Conservation (phyloP, 2,329 filamentous ascomycete species). For the Fonsecaea erecta region DNA sequence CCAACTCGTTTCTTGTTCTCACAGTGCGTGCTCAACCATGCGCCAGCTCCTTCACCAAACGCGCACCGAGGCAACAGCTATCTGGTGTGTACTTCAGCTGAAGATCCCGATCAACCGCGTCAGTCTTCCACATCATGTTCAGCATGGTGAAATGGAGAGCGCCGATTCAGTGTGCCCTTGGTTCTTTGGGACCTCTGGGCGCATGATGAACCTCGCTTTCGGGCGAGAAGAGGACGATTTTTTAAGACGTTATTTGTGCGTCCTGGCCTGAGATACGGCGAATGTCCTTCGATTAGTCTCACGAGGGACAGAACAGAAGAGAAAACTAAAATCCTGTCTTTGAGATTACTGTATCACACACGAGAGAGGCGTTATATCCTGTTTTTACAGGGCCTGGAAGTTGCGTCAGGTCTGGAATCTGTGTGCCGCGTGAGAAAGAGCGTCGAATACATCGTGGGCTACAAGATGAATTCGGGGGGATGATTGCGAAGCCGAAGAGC, state of each 20-base stretch:
- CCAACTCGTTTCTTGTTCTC: slow-evolving; percentile 42
- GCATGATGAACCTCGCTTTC: slow-evolving; percentile 42
- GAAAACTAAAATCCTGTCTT: slow-evolving; percentile 95
- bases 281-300: slow-evolving; percentile 42
- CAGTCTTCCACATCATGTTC: slow-evolving; percentile 64
- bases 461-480: slow-evolving; percentile 23
- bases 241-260: slow-evolving; percentile 96
- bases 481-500: slow-evolving; percentile 19
- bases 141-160: slow-evolving; percentile 60
- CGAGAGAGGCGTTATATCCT: slow-evolving; percentile 64
- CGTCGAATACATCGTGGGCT: slow-evolving; percentile 26
- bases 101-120: slow-evolving; percentile 67
- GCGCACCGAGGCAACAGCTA: slow-evolving; percentile 60
- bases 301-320: slow-evolving; percentile 57
- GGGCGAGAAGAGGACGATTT: slow-evolving; percentile 70
- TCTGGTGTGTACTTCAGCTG: slow-evolving; percentile 52
- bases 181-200: slow-evolving; percentile 38
- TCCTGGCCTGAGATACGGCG: slow-evolving; percentile 57
- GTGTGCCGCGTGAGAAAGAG: slow-evolving; percentile 21
- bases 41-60: slow-evolving; percentile 51
- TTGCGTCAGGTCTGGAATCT: slow-evolving; percentile 40
- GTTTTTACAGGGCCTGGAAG: slow-evolving; percentile 38
- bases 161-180: slow-evolving; percentile 52
- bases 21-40: slow-evolving; percentile 40
- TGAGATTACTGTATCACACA: slow-evolving; percentile 81